Base-by-base conservation (phyloP, 2,329 filamentous ascomycete genomes). In the Pleomassaria siparia region DNA sequence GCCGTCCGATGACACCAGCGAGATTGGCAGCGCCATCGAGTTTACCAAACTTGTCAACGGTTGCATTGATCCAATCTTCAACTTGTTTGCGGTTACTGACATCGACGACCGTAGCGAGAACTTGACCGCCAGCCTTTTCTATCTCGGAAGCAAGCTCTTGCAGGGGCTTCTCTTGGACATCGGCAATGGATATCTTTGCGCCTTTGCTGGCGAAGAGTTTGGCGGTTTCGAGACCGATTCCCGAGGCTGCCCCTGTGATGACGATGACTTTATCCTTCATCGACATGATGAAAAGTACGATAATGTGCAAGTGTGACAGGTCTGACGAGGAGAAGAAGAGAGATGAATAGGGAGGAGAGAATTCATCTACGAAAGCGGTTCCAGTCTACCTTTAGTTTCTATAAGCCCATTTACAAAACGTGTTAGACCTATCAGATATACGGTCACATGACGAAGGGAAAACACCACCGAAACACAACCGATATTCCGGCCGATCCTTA, bases 21-120 rank as follows among this genome's bases (percentile, higher is more conserved):
- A 80, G 72, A 44, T 84, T 66, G 2, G 59, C 60, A 12, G 59
- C 62, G 20, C 64, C 63, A 30, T 67, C 64, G 0, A 68, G 72
- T 43, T 74, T 74, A 4, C 80, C 80, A 43, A 79, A 79, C 25
- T 70, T 70, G n/a, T 69, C 55, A n/a, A 82, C 56, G 4, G 64
- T 66, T 1, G 49, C 39, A 10, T 75, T 73, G 40, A 81, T 74
- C 80, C 80, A 82, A 16, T 58, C 57, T 24, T 83, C 77, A 9
- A 82, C 80, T 22, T 80, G 45, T 4, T 63, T 56, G 40, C 72
- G 70, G 43, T 74, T 71, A 24, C 74, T 75, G 13, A 82, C 69
- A 49, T 82, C 78, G 18, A 82, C 74, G 25, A 66, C 70, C n/a
- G 68, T 67, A 35, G 72, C 44, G 36, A 69, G 51, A 46, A 72